Base-by-base conservation (phyloP, 225 moss, liverwort and hornwort genomes). In the Physcomitrium patens region DNA sequence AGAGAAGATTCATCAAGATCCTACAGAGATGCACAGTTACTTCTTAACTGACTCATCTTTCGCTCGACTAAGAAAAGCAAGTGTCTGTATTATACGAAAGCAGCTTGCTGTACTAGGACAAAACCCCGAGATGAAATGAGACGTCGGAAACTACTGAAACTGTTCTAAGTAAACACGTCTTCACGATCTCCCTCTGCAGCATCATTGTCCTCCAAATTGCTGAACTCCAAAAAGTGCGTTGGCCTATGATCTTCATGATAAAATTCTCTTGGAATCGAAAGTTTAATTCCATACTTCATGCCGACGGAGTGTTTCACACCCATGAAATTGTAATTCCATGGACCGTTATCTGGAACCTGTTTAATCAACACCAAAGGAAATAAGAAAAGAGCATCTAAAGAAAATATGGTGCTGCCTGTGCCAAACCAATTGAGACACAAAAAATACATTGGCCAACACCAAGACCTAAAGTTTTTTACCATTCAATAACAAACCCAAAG, bases 281-380 rank as follows among this genome's bases (percentile, higher is more conserved):
- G 89, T 83, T 99, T 95, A 79, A 99, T 95, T 50, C 90, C 91
- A 4, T 90, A 99, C 70, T 99, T 99, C 99, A 99, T 99, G 70
- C 99, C 99, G 54, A 89, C 84, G 1, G 99, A 99, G 72, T 99
- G 99, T 60, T 95, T 99, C 41, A 99, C 99, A 50, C 99, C 99
- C 99, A 99, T 99, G 61, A 99, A 99, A 70, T 99, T 99, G 88
- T 92, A 99, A 78, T 99, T 99, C 99, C 99, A 99, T 23, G 99
- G 99, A 57, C 99, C 99, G 49, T 90, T 93, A 57, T 95, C 95
- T 28, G 99, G 99, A 66, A 93, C 93, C 97, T 99, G 80, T 55
- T 27, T 24, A 56, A 77, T 58, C 51, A 71, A 70, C 11, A 13
- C 71, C n/a, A 41, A 82, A 49, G 16, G 7, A 63, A 24, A n/a